Evolutionary conservation across 768 basidiomycete species (phyloP).

Genomic region (Tricholoma bakamatsutake): DNA sequence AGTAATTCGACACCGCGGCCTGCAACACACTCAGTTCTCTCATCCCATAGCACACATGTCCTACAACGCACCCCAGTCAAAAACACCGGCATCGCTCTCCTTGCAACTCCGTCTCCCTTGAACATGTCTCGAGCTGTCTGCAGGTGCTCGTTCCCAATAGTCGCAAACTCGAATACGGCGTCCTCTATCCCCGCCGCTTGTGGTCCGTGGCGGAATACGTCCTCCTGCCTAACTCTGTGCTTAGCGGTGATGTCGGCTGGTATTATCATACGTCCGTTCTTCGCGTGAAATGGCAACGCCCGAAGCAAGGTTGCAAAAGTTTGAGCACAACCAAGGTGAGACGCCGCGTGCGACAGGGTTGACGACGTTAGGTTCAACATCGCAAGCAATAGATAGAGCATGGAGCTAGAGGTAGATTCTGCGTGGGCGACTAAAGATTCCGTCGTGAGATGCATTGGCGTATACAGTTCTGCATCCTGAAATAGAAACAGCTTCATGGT

Average conservation of each 20-base stretch:
- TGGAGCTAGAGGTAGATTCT: constrained; percentile 74
- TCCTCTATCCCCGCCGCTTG: constrained; percentile 59
- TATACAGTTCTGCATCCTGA: constrained; percentile 63
- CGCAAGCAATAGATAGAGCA: constrained; percentile 72
- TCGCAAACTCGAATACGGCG: constrained; percentile 81
- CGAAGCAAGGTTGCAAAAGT: constrained; percentile 68
- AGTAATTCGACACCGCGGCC: constrained; percentile 64
- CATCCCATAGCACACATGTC: constrained; percentile 3
- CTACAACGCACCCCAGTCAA: constrained; percentile 54
- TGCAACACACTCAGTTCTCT: constrained; percentile 22
- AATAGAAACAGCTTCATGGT: constrained; percentile 4
- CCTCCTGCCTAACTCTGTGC: constrained; percentile 74
- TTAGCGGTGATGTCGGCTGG: constrained; percentile 79
- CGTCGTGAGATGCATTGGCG: constrained; percentile 58
- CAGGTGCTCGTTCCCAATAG: constrained; percentile 74
- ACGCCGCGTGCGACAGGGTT: constrained; percentile 67
- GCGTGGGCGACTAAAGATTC: constrained; percentile 68
- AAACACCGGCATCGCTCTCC: constrained; percentile 64
- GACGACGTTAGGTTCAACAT: constrained; percentile 51
- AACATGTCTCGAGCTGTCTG: constrained; percentile 69
- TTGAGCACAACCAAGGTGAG: constrained; percentile 74
- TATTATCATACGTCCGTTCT: constrained; percentile 64
- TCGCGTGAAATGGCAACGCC: constrained; percentile 71
- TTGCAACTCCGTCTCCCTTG: constrained; percentile 49
- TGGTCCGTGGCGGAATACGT: constrained; percentile 58